phyloP scores from a whole-genome alignment of 257 asterid species.

The Cinchona pubescens region DNA sequence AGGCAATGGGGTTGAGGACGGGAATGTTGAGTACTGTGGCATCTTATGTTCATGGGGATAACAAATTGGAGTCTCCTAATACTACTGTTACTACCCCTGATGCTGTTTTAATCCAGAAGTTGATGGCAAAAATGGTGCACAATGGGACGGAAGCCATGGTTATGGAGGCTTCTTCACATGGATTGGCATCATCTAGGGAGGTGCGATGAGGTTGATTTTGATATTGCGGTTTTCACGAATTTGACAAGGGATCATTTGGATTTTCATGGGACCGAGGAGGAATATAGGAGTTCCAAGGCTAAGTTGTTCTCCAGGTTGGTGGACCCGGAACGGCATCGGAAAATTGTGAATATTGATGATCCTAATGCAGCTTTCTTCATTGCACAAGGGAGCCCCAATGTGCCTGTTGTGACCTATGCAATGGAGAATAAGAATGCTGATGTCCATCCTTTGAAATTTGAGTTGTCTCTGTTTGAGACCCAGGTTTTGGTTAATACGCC shows the following conservation, averaged over 20 bases:
- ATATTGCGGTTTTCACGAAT: conserved; percentile 82
- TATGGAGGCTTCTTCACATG: conserved; percentile 80
- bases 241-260: conserved; percentile 67
- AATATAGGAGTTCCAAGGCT: conserved; percentile 58
- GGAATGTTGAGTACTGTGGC: conserved; percentile 88
- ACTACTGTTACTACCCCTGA: conserved; percentile 45
- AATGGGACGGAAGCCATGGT: conserved; percentile 90
- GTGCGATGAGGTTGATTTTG: conserved; percentile 82
- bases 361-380: conserved; percentile 68
- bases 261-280: conserved; percentile 68
- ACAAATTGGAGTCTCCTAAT: conserved; percentile 53
- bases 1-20: conserved; percentile 93
- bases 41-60: conserved; percentile 73
- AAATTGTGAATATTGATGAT: conserved; percentile 82
- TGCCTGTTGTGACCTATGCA: conserved; percentile 82
- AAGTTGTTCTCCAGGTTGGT: conserved; percentile 78
- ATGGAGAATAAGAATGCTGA: conserved; percentile 85
- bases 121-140: conserved; percentile 87
- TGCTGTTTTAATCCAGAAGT: conserved; percentile 72
- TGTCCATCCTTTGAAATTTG: conserved; percentile 77
- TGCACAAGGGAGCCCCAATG: conserved; percentile 66
- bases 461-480: conserved; percentile 84
- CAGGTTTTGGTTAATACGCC: conserved; percentile 91
- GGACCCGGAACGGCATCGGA: conserved; percentile 73
- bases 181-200: conserved; percentile 55